A percentile compares a stretch with the other conserved stretches of the same genome.
These are phyloP conservation scores for Talaromyces wortmannii DNA, from an alignment of 495 filamentous ascomycete species.

Conservation along the genomic window DNA sequence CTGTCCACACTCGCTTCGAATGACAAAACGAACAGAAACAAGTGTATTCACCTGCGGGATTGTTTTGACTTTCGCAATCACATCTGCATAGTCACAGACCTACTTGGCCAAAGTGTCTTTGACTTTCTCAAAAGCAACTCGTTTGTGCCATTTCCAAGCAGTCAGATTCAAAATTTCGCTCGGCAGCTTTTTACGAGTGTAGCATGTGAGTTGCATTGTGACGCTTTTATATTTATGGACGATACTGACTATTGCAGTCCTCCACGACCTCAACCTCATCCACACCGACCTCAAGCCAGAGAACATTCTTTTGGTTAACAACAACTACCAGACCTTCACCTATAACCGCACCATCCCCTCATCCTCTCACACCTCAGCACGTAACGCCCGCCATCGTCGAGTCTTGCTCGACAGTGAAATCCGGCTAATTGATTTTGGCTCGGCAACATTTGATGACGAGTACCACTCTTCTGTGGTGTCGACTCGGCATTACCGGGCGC, in stretches of 20 bases:
- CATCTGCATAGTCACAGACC: conserved; percentile 97
- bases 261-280: conserved; percentile 96
- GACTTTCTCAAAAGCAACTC: conserved; percentile 93
- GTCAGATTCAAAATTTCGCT: conserved; percentile 95
- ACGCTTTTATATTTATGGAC: not conserved
- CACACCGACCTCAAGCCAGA: conserved; percentile 98
- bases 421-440: conserved; percentile 94
- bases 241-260: conserved; percentile 47
- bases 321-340: conserved; percentile 88
- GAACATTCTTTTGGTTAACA: conserved; percentile 91
- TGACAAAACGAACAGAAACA: conserved; percentile 86
- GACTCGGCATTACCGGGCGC: conserved; percentile 91
- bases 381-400: conserved; percentile 77
- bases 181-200: conserved; percentile 96
- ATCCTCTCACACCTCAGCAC: conserved; percentile 66
- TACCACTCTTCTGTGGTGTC: conserved; percentile 97
- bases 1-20: conserved; percentile 84
- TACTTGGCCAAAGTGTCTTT: conserved; percentile 94
- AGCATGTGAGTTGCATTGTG: conserved; percentile 65
- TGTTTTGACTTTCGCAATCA: conserved; percentile 97
- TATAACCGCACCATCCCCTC: conserved; percentile 94
- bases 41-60: conserved; percentile 94
- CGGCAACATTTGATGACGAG: conserved; percentile 96
- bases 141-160: conserved; percentile 98
- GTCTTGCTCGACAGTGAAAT: conserved; percentile 95